Evolutionary conservation across 2,329 filamentous ascomycete genomes (phyloP).

Genomic region (Sporothrix curviconia): DNA sequence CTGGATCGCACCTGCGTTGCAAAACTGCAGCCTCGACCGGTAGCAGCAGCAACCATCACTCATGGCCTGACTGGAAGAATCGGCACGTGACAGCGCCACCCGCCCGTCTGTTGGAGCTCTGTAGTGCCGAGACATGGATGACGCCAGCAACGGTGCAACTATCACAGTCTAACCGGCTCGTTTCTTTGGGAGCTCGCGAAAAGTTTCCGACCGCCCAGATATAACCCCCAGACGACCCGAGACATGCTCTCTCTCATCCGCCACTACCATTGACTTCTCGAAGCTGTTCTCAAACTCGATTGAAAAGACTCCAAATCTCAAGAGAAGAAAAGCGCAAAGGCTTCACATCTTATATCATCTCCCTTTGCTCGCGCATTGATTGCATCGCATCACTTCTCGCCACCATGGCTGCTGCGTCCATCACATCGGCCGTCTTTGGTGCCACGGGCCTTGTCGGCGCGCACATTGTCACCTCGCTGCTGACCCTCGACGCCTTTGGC

Average conservation of each 20-base stretch:
- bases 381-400: too few species aligned
- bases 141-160: conserved; percentile 1
- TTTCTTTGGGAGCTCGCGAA: background rate
- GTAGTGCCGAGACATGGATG: background rate
- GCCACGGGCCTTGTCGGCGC: conserved; percentile 65
- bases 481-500: conserved; percentile 45
- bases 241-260: background rate
- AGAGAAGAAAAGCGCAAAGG: background rate
- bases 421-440: conserved; percentile 45
- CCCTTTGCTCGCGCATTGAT: background rate
- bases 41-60: too few species aligned
- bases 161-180: background rate
- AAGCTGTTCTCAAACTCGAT: background rate
- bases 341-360: background rate
- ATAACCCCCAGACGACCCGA: background rate
- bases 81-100: background rate
- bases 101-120: background rate
- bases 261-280: background rate
- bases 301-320: background rate
- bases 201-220: background rate
- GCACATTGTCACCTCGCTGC: conserved; percentile 63
- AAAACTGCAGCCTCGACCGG: too few species aligned
- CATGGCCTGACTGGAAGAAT: background rate
- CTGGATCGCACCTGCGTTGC: too few species aligned
- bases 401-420: conserved; percentile 9